A percentile compares a stretch with the other conserved stretches of the same genome.
Conservation (phyloP, 306 rosid species). For the Ormosia emarginata region DNA sequence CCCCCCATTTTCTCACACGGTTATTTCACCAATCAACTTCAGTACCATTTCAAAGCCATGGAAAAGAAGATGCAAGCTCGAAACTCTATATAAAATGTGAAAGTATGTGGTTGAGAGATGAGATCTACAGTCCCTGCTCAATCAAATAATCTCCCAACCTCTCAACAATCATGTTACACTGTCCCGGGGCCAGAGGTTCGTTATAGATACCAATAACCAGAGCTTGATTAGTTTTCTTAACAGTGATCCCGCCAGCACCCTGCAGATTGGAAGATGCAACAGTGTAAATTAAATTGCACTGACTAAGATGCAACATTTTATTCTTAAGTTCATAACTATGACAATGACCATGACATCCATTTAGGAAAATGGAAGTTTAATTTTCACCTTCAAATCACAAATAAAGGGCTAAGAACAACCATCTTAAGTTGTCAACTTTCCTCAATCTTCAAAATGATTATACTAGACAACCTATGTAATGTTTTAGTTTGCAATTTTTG, state of each 20-base stretch:
- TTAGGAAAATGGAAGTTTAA: background rate
- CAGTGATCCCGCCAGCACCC: slow-evolving; percentile 54
- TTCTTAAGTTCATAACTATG: background rate
- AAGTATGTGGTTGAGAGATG: background rate
- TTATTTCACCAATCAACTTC: background rate
- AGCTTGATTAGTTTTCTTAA: slow-evolving; percentile 49
- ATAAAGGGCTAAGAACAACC: background rate
- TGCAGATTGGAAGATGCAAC: background rate
- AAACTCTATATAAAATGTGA: background rate
- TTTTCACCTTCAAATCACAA: background rate
- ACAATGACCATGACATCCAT: background rate
- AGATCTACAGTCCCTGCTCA: slow-evolving; percentile 40
- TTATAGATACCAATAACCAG: slow-evolving; percentile 46
- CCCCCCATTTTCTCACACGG: background rate
- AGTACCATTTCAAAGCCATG: background rate
- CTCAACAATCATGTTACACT: slow-evolving; percentile 53
- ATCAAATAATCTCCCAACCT: slow-evolving; percentile 58
- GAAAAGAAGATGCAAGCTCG: background rate
- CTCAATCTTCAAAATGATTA: too few species aligned
- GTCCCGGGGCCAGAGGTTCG: slow-evolving; percentile 49
- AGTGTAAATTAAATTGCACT: background rate
- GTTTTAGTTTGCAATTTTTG: background rate
- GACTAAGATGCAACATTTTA: background rate
- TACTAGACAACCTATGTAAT: background rate
- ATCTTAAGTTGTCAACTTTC: too few species aligned